phyloP scores from a whole-genome alignment of 2,329 filamentous ascomycete genomes.

The Aspergillus novoparasiticus region DNA sequence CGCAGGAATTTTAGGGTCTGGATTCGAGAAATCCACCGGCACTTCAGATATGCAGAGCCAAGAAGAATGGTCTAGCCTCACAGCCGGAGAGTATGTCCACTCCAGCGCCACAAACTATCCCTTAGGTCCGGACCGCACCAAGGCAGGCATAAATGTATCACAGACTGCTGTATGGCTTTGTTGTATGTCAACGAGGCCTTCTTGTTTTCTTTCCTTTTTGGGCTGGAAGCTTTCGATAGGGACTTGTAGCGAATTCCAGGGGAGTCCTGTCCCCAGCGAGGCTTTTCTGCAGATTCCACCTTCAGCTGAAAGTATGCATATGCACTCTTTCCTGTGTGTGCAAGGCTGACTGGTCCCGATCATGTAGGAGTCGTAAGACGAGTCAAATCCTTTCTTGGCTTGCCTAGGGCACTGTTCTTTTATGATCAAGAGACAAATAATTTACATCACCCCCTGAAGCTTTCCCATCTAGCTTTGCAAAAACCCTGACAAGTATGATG shows the following conservation, averaged over 20 bases:
- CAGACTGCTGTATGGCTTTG: not conserved
- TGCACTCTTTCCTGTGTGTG: not conserved
- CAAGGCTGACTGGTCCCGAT: not conserved
- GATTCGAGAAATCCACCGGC: not conserved
- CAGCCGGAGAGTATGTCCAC: not conserved
- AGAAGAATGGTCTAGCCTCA: slow-evolving; percentile 4
- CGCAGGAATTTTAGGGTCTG: not conserved
- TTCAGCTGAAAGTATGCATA: not conserved
- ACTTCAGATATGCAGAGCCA: not conserved
- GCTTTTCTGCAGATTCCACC: not conserved
- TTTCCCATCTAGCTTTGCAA: not conserved
- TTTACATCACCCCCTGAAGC: not conserved
- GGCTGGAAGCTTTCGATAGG: not conserved
- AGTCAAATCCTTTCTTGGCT: not conserved
- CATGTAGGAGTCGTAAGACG: slow-evolving; percentile 2
- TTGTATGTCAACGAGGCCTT: not conserved
- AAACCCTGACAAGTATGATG: not conserved
- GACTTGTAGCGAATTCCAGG: not conserved
- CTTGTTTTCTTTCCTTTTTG: not conserved
- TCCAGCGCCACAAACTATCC: slow-evolving; percentile 1
- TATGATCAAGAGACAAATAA: not conserved
- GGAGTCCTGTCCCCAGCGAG: not conserved
- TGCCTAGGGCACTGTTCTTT: not conserved
- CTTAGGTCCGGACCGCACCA: not conserved
- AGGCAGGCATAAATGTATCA: not conserved